Base-by-base conservation (phyloP, 2,329 filamentous ascomycete genomes). In the Verticillium isaacii region DNA sequence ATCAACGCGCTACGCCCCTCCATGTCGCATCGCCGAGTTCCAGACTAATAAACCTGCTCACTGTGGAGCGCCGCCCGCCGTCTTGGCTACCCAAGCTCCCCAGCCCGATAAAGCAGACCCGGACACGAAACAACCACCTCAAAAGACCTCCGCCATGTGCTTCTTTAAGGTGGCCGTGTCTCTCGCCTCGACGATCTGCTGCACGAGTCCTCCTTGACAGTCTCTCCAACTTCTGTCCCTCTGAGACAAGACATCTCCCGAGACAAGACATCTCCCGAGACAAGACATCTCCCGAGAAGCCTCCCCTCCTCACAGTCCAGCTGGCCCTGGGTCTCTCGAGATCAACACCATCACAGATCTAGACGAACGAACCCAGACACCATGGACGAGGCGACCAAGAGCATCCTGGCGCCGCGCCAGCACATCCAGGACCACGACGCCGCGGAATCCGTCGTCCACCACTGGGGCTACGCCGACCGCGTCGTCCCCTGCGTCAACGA, bases 401-500 rank as follows among this genome's bases (percentile, higher is more conserved):
- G 41, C 32, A 41, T 60, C 50, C 45, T 68, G 62, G 63, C 61
- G 12, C 56, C 64, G 32, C 61, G 60, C 64, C 70, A 71, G 32
- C 77, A 79, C 64, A 80, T 81, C 63, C 79, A 81, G 64, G 75
- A 81, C 62, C 72, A 74, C 63, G 72, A 66, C 32, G 71, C 72
- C 12, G 76, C 73, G n/a, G 65, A 66, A 32, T 59, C 62, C n/a
- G 61, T 76, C 15, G 72, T 77, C 60, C 72, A 72, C 41, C 78
- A 82, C 68, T 82, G 80, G 80, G 80, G 80, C 54, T 82, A 81
- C 61, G 74, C 73, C n/a, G 73, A 75, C 65, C 77, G 80, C 29
- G 72, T 76, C 0, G 52, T 82, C 3, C 80, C 80, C 3, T 82
- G 80, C 69, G 75, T 71, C 58, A 80, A 74, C 67, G 80, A 82